Conservation (phyloP, 306 rosid genomes). For the Gleditsia sinensis region DNA sequence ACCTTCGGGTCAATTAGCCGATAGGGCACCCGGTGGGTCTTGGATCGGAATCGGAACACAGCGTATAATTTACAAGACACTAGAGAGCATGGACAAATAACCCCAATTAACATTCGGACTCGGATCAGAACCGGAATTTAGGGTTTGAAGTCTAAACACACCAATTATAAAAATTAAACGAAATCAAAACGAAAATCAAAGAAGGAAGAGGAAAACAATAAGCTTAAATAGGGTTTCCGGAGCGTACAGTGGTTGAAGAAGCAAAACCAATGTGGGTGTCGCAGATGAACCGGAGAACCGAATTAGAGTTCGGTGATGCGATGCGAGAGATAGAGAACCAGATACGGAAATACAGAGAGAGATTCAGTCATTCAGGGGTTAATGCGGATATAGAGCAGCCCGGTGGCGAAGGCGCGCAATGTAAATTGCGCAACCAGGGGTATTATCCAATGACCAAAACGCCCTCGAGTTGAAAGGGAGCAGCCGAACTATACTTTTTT, state of each 20-base stretch:
- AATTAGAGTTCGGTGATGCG: constrained; percentile 13
- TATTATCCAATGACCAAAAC: background rate
- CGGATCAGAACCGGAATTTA: background rate
- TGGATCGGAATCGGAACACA: constrained; percentile 24
- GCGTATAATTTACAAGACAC: background rate
- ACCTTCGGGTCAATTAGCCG: background rate
- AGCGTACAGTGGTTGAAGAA: constrained; percentile 10
- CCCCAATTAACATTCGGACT: background rate
- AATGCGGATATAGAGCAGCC: background rate
- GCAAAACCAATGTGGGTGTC: background rate
- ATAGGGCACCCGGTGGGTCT: constrained; percentile 13
- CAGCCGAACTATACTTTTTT: too few relatives aligned
- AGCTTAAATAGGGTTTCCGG: background rate
- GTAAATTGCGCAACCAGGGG: background rate
- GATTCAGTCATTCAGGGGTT: background rate
- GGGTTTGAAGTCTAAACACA: background rate
- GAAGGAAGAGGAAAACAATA: background rate
- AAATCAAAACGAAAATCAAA: background rate
- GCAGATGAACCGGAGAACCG: background rate
- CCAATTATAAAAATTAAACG: background rate
- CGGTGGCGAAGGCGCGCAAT: background rate
- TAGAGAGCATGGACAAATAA: background rate
- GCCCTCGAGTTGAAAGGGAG: background rate
- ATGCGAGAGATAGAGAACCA: background rate
- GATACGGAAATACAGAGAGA: background rate